These are phyloP conservation scores for Acephala macrosclerotiorum DNA, from an alignment of 2,329 filamentous ascomycete genomes.

Conservation along the genomic window DNA sequence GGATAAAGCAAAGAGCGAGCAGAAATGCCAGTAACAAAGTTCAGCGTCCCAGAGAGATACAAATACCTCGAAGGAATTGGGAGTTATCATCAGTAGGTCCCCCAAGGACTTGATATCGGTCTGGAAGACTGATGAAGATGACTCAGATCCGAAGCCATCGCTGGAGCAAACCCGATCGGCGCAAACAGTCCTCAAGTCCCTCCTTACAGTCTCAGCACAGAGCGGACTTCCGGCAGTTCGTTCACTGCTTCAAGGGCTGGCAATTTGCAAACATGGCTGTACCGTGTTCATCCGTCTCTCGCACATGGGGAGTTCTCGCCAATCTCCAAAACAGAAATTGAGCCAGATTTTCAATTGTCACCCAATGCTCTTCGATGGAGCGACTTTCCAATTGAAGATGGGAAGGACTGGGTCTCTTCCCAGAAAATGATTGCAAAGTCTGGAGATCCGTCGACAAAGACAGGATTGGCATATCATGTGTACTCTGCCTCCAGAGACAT, in stretches of 20 bases:
- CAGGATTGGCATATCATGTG: conserved; percentile 67
- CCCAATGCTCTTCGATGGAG: conserved; percentile 72
- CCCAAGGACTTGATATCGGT: background rate
- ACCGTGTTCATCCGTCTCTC: conserved; percentile 71
- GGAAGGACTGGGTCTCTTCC: conserved; percentile 52
- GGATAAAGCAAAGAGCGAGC: background rate
- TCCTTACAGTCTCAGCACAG: conserved; percentile 80
- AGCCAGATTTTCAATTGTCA: conserved; percentile 61
- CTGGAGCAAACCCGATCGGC: conserved; percentile 75
- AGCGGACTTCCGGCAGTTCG: conserved; percentile 77
- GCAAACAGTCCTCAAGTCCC: conserved; percentile 86
- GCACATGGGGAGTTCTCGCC: conserved; percentile 64
- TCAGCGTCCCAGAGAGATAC: conserved; percentile 65
- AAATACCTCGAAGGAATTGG: conserved; percentile 81
- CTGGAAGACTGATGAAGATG: conserved; percentile 37
- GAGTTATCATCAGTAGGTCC: conserved; percentile 73
- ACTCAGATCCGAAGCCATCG: conserved; percentile 68
- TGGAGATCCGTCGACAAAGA: conserved; percentile 69
- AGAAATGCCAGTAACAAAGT: conserved; percentile 59
- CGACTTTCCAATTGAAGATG: conserved; percentile 58
- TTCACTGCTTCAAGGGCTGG: conserved; percentile 74
- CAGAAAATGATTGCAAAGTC: conserved; percentile 68
- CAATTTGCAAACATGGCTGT: conserved; percentile 77
- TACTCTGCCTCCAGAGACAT: conserved; percentile 71
- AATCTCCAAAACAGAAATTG: conserved; percentile 44